Evolutionary conservation across 768 basidiomycete genomes (phyloP), one percentile per base, ranked within the genome.

Genomic region (Trametopsis cervina): DNA sequence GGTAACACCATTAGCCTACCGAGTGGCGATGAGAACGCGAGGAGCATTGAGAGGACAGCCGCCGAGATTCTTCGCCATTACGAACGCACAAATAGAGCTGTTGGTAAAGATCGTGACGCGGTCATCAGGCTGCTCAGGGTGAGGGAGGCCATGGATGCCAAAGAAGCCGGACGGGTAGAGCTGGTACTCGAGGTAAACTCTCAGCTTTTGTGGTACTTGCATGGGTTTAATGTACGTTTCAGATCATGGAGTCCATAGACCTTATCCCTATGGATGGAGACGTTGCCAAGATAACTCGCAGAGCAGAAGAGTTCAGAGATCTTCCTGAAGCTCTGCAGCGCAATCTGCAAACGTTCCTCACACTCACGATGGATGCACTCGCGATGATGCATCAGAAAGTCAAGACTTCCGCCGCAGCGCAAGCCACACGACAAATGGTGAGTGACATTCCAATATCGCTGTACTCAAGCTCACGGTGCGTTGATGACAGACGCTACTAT

Each of bases 331-430:
- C 88, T 2, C 69, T 96, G 58, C 89, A 93, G 58, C 80, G 87
- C 54, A 97, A 95, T 68, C 66, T 98, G 63, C 90, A 91, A 58
- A 78, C 80, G 2, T 88, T 96, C 63, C 75, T 98, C 42, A 79
- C 88, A 26, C 76, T 92, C 33, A 86, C 90, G 18, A 99, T 98
- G 96, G 91, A 93, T 60, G 80, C 85, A 23, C 78, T 98, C 22
- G 85, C 87, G 42, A 81, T 76, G 12, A 78, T 94, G 13, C 87
- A 95, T 57, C 84, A 84, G 48, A 79, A 77, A 49, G 69, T 81
- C 49, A 95, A 95, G 64, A 68, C 71, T 10, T 83, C 85, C 23
- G 68, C 75, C 37, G 80, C 79, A 18, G 77, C 84, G 11, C 92
- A 95, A 59, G 76, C 79, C 33, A 83, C 80, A 2, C 73, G 86